Conservation (phyloP, 768 basidiomycete species). For the Mycena polygramma region DNA sequence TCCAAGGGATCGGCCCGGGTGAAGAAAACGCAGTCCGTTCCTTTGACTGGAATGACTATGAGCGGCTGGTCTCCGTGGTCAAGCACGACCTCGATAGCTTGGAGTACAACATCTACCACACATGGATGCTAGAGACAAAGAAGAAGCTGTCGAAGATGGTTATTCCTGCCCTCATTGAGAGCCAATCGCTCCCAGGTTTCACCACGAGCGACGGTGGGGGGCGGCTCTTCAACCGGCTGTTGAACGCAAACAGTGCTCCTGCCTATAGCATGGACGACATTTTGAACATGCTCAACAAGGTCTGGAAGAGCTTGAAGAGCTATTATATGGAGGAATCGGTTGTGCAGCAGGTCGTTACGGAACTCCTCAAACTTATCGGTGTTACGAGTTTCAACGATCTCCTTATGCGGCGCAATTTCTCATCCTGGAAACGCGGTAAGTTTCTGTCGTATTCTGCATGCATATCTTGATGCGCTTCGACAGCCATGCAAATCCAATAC, state of each 20-base stretch:
- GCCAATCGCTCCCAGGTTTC: slow-evolving; percentile 97
- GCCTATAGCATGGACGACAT: slow-evolving; percentile 99
- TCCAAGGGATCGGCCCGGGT: slow-evolving; percentile 97
- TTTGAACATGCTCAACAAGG: slow-evolving; percentile 94
- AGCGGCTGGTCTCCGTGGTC: slow-evolving; percentile 96
- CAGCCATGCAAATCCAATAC: slow-evolving; percentile 99
- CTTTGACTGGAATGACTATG: slow-evolving; percentile 98
- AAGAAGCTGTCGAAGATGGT: slow-evolving; percentile 97
- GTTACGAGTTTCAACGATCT: slow-evolving; percentile 99
- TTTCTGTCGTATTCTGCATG: slow-evolving; percentile 19
- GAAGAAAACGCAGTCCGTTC: slow-evolving; percentile 92
- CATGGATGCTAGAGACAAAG: slow-evolving; percentile 99
- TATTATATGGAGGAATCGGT: slow-evolving; percentile 99
- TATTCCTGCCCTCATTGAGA: slow-evolving; percentile 98
- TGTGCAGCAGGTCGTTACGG: slow-evolving; percentile 94
- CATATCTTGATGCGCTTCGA: slow-evolving; percentile 10
- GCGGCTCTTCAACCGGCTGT: slow-evolving; percentile 91
- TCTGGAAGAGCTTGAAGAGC: slow-evolving; percentile 98
- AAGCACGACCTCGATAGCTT: slow-evolving; percentile 98
- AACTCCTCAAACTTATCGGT: slow-evolving; percentile 94
- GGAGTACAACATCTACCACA: slow-evolving; percentile 99
- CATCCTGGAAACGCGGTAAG: slow-evolving; percentile 98
- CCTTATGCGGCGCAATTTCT: slow-evolving; percentile 98
- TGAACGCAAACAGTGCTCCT: slow-evolving; percentile 87
- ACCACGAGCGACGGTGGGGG: slow-evolving; percentile 95